Conservation (phyloP, 805 yeast species). For the Ogataea saltuana region DNA sequence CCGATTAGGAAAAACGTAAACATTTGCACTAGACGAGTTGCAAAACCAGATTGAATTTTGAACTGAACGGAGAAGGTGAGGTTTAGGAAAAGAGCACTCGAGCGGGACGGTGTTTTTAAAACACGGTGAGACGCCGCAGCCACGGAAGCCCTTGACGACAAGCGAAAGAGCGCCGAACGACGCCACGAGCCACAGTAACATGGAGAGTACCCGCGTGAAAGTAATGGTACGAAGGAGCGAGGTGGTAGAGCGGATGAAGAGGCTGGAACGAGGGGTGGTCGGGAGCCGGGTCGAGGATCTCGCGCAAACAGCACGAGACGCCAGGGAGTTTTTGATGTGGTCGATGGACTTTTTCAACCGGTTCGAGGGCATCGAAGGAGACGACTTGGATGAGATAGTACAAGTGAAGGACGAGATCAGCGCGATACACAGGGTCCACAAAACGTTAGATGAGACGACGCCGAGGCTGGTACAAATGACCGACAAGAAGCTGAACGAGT, state of each 20-base stretch:
- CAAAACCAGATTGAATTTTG: conserved; percentile 5
- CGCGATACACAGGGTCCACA: conserved; percentile 34
- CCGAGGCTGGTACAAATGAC: conserved; percentile 35
- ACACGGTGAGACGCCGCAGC: no score
- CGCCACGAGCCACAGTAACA: no score
- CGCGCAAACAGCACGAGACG: neutral
- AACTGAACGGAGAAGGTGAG: neutral
- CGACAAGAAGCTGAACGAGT: conserved; percentile 11
- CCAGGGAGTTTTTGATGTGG: neutral
- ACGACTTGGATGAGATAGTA: neutral
- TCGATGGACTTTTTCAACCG: neutral
- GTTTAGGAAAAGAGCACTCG: neutral
- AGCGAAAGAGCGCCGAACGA: no score
- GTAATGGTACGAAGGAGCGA: no score
- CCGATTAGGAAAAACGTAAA: conserved; percentile 10
- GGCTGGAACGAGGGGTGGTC: neutral
- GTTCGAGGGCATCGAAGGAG: neutral
- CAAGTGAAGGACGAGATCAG: conserved; percentile 35
- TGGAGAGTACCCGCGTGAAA: no score
- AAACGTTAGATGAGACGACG: conserved; percentile 37
- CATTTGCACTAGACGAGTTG: conserved; percentile 6
- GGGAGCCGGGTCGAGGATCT: neutral
- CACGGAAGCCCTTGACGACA: no score
- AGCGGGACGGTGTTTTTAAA: no score
- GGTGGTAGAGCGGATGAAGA: conserved; percentile 1